Conservation (phyloP, 2,329 filamentous ascomycete genomes). For the Microcyclosporella mali region DNA sequence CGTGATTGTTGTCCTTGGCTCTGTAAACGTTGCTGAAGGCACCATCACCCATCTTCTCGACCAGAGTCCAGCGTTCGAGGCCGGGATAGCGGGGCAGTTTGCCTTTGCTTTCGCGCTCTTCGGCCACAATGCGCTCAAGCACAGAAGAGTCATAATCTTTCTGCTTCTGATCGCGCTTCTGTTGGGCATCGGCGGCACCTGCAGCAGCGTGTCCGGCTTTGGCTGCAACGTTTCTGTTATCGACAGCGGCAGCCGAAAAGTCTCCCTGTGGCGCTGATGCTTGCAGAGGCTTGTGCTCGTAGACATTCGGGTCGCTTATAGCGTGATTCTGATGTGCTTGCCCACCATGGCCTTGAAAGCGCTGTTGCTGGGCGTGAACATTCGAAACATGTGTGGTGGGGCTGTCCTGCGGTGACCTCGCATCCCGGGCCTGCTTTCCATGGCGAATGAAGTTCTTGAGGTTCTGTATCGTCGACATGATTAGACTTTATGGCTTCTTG, state of each 20-base stretch:
- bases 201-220: slow-evolving; percentile 62
- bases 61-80: slow-evolving; percentile 73
- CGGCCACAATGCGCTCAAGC: slow-evolving; percentile 78
- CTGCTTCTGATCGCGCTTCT: slow-evolving; percentile 46
- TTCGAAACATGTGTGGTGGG: slow-evolving; percentile 58
- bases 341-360: slow-evolving; percentile 40
- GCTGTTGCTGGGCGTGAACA: slow-evolving; percentile 59
- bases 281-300: slow-evolving; percentile 51
- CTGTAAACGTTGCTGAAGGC: slow-evolving; percentile 99
- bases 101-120: slow-evolving; percentile 78
- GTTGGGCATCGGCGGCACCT: slow-evolving; percentile 56
- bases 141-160: slow-evolving; percentile 56
- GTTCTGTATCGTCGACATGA: slow-evolving; percentile 76
- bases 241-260: slow-evolving; percentile 58
- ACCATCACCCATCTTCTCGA: slow-evolving; percentile 98
- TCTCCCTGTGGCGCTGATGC: slow-evolving; percentile 44
- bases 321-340: slow-evolving; percentile 37
- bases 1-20: slow-evolving; percentile 67
- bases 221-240: slow-evolving; percentile 59
- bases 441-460: slow-evolving; percentile 98
- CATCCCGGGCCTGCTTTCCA: slow-evolving; percentile 83
- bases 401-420: slow-evolving; percentile 53
- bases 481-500: slow-evolving; percentile 17
- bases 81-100: slow-evolving; percentile 84
- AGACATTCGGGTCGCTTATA: slow-evolving; percentile 56